Base-by-base conservation (phyloP, 1,139 yeast species). In the Yamadazyma aaseri region DNA sequence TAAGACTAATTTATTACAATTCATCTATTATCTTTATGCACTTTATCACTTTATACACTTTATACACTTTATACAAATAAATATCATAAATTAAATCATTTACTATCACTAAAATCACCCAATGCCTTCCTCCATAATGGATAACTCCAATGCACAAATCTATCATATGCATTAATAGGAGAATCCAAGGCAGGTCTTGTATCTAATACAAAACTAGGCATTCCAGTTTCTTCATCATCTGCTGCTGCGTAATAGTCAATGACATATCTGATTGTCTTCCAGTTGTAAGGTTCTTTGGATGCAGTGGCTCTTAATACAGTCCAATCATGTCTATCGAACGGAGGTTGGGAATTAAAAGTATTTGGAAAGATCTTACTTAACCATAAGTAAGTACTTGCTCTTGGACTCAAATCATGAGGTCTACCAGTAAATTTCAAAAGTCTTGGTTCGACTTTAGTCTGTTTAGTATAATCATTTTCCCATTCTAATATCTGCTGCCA, bases 261-360 rank as follows among this genome's bases (percentile, higher is more conserved):
- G 23, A 94, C 95, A 51, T 94, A 94, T 43, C 98, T 75, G 16
- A 58, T 92, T 79, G 62, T 78, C 21, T 56, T 49, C 75, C 75
- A 69, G 4, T 66, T 71, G 26, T 60, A 42, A 58, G 46, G 71
- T 14, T 36, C 42, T 58, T 45, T 71, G 13, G 37, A 39, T 50
- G 86, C 90, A 44, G 43, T 62, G 4, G 66, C 71, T 48, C 99
- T 73, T 49, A 90, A 70, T 6, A 94, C 96, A 3, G 95, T 86
- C 99, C 99, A 94, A 61, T 94, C 99, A 53, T 94, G 99, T 58
- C 98, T 79, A 59, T 94, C 99, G 53, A 94, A 94, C 5, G 99
- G 99, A 4, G 95, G 86, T 40, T 83, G 83, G 1, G 81, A 65
- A 41, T 79, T 84, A 62, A 79, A 90, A 11, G 75, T 71, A 12